Evolutionary conservation across 2,329 filamentous ascomycete genomes (phyloP), one percentile per base, ranked within the genome.

Genomic region (Seiridium cupressi): DNA sequence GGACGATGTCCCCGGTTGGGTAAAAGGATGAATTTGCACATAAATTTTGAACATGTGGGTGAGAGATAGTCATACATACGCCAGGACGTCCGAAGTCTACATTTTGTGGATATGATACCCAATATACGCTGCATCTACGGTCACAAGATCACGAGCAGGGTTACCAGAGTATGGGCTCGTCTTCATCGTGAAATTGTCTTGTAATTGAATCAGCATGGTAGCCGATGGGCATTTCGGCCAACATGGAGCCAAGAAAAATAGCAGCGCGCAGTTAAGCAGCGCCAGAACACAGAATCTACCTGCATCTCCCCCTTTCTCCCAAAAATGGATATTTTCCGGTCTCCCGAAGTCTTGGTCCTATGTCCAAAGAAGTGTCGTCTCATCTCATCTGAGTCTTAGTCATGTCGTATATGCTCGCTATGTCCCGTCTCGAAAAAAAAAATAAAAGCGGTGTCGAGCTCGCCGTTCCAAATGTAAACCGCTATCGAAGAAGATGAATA

Each of bases 1-100:
- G 49, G 75, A 80, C 3, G 84, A 85, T 49, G 88, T 93, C 44
- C 89, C 90, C 0, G 92, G 91, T 0, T 95, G 90, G 91, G 90
- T 93, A 7, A 84, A 81, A 64, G 76, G 66, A 4, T 51, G 36
- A 53, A n/a, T 8, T 35, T 44, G 42, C 5, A 13, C 26, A 10
- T 2, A 26, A 26, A 26, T 26, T 26, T 26, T 1, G 18, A 26
- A 1, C 18, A 26, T 26, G 18, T 26, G 18, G 18, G 18, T 26
- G 18, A 26, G 18, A 26, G 18, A 26, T 26, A 26, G 18, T 26
- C 18, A 26, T 26, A 26, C 18, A 26, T 26, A 26, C 18, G 18
- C 18, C 18, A 26, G 18, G 18, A 26, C 18, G 18, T 26, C 18
- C 18, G 18, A 26, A 26, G 18, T 26, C 18, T 26, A 26, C 18